Conservation (phyloP, 352 stramenopile species). For the Peronospora tabacina region DNA sequence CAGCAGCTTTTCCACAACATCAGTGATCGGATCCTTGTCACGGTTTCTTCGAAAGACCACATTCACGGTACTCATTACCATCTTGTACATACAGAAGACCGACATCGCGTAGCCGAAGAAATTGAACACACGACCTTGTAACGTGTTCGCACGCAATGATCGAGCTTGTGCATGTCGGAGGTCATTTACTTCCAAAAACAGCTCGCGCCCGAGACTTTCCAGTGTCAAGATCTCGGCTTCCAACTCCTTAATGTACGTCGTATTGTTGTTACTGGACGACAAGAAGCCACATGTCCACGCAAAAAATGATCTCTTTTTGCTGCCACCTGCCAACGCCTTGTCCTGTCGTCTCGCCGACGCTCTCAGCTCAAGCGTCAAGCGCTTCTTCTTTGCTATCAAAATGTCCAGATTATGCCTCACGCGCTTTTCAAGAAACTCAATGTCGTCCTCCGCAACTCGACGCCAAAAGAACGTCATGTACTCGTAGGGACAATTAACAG, state of each 20-base stretch:
- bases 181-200: slow-evolving; percentile 82
- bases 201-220: slow-evolving; percentile 62
- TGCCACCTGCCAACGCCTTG: slow-evolving; percentile 7
- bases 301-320: slow-evolving; percentile 27
- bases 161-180: slow-evolving; percentile 58
- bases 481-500: slow-evolving; percentile 81
- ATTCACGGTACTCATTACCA: slow-evolving; percentile 81
- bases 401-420: slow-evolving; percentile 79
- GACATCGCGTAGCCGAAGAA: slow-evolving; percentile 73
- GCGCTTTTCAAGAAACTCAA: slow-evolving; percentile 72
- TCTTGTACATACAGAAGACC: slow-evolving; percentile 81
- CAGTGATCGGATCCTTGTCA: slow-evolving; percentile 80
- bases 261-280: slow-evolving; percentile 19
- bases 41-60: slow-evolving; percentile 69
- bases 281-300: slow-evolving; percentile 30
- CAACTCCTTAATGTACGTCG: slow-evolving; percentile 58
- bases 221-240: slow-evolving; percentile 66
- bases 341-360: slow-evolving; percentile 28
- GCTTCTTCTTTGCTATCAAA: slow-evolving; percentile 78
- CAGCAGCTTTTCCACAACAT: slow-evolving; percentile 70
- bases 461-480: slow-evolving; percentile 82
- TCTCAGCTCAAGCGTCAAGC: slow-evolving; percentile 43
- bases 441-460: slow-evolving; percentile 66
- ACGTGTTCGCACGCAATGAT: slow-evolving; percentile 46
- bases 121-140: slow-evolving; percentile 73